These are phyloP conservation scores for Inonotus hispidus DNA, from an alignment of 1,284 basidiomycete genomes.

Conservation along the genomic window DNA sequence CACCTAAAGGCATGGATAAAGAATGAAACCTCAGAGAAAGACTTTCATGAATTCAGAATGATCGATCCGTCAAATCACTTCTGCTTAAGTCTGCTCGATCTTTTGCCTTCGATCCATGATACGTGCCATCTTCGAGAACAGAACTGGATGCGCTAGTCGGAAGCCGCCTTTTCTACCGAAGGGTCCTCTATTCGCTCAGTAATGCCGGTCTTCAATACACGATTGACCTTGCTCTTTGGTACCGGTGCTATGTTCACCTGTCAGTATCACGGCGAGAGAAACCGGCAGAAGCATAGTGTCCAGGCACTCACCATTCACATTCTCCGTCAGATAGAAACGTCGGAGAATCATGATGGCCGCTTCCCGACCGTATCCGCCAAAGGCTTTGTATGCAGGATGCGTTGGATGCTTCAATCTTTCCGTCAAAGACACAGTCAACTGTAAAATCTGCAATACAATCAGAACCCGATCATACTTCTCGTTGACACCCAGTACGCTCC, in stretches of 20 bases:
- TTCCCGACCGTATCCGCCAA: slow-evolving; percentile 82
- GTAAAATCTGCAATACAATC: slow-evolving; percentile 6
- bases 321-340: slow-evolving; percentile 94
- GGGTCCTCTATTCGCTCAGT: slow-evolving; percentile 16
- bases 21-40: no score
- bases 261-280: slow-evolving; percentile 6
- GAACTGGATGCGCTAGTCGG: neutral
- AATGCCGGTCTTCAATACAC: slow-evolving; percentile 73
- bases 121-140: neutral
- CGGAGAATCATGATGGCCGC: slow-evolving; percentile 95
- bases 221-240: slow-evolving; percentile 69
- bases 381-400: slow-evolving; percentile 73
- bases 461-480: slow-evolving; percentile 45
- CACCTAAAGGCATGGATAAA: neutral
- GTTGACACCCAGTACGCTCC: slow-evolving; percentile 89
- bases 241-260: slow-evolving; percentile 52
- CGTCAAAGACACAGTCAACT: neutral
- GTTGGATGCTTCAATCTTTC: slow-evolving; percentile 57
- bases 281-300: neutral
- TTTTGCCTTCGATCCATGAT: no score
- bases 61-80: no score
- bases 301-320: slow-evolving; percentile 70
- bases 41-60: no score
- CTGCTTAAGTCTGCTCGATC: no score
- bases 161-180: neutral